Conservation (phyloP, 106 monocot genomes). For the Agapanthus africanus region DNA sequence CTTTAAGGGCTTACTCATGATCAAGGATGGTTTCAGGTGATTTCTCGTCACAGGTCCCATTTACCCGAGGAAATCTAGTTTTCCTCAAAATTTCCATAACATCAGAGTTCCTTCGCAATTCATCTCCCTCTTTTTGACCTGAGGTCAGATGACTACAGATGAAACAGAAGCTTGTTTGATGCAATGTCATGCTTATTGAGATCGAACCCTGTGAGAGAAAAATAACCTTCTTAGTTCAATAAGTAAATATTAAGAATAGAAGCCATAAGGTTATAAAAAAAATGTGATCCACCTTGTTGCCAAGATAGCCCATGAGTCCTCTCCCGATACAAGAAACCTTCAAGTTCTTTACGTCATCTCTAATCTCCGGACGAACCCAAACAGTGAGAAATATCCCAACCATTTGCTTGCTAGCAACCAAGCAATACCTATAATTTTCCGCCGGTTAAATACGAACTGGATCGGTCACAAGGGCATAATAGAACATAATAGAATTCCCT, state of each 20-base stretch:
- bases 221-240: not conserved
- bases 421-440: conserved; percentile 34
- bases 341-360: conserved; percentile 52
- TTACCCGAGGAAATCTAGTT: conserved; percentile 44
- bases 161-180: conserved; percentile 65
- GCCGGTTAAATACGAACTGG: too few relatives aligned
- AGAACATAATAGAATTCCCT: too few relatives aligned
- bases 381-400: conserved; percentile 68
- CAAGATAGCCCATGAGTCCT: conserved; percentile 76
- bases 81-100: conserved; percentile 55
- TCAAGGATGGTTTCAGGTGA: conserved; percentile 60
- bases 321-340: conserved; percentile 70
- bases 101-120: conserved; percentile 41
- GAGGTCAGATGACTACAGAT: conserved; percentile 60
- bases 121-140: conserved; percentile 60
- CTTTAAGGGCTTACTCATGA: conserved; percentile 53
- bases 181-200: conserved; percentile 59
- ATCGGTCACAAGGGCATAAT: too few relatives aligned
- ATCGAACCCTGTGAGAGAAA: conserved; percentile 32
- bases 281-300: conserved; percentile 70
- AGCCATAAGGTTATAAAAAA: too few relatives aligned
- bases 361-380: conserved; percentile 54
- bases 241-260: too few relatives aligned
- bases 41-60: conserved; percentile 19
- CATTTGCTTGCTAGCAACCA: conserved; percentile 77